Percentiles rank a stretch among this genome's conserved stretches.
phyloP scores from a whole-genome alignment of 768 basidiomycete species.

The Tubosaeta brunneosetosa region DNA sequence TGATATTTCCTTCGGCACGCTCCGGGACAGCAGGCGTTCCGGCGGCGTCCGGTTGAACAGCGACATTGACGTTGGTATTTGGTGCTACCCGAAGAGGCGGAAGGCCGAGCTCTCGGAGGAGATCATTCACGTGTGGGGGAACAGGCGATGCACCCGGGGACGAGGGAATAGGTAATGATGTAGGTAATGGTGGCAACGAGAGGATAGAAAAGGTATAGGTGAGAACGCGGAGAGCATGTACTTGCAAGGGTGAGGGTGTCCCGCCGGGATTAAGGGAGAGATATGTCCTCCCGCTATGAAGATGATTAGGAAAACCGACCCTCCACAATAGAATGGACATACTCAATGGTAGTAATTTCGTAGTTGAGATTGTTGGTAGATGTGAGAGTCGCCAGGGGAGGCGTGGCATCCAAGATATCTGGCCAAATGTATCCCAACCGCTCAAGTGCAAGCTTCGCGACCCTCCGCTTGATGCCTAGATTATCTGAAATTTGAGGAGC shows the following conservation, averaged over 20 bases:
- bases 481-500: slow-evolving; percentile 11
- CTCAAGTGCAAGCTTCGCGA: slow-evolving; percentile 29
- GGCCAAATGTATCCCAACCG: slow-evolving; percentile 41
- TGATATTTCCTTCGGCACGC: slow-evolving; percentile 28
- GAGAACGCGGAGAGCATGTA: slow-evolving; percentile 44
- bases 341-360: slow-evolving; percentile 20
- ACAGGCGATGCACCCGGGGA: slow-evolving; percentile 23
- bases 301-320: slow-evolving; percentile 2
- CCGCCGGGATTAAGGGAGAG: slow-evolving; percentile 48
- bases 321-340: not conserved
- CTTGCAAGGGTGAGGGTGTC: slow-evolving; percentile 53
- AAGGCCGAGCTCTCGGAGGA: slow-evolving; percentile 63
- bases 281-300: slow-evolving; percentile 37
- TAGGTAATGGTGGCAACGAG: slow-evolving; percentile 46
- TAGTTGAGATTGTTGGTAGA: slow-evolving; percentile 32
- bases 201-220: slow-evolving; percentile 50
- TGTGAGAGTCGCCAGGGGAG: slow-evolving; percentile 20
- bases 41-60: slow-evolving; percentile 14
- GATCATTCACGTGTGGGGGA: slow-evolving; percentile 52
- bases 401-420: slow-evolving; percentile 35
- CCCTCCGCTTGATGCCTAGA: slow-evolving; percentile 10
- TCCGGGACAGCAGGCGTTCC: slow-evolving; percentile 17
- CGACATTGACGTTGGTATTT: slow-evolving; percentile 20
- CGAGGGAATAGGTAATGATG: slow-evolving; percentile 24
- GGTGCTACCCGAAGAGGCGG: slow-evolving; percentile 43